Conservation (phyloP, 371 early-diverging fungal genomes). For the Mucor saturninus region DNA sequence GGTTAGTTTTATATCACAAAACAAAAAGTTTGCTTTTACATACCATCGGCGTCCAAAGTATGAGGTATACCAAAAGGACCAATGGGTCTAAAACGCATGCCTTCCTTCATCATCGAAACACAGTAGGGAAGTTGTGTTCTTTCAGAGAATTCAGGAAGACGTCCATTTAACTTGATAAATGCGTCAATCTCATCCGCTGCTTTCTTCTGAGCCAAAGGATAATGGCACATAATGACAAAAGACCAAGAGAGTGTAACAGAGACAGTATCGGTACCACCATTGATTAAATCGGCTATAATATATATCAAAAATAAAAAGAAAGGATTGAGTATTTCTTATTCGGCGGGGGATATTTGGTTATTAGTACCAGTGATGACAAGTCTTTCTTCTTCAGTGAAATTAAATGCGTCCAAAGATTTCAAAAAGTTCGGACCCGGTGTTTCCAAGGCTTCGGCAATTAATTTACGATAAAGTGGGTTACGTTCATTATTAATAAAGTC, state of each 20-base stretch:
- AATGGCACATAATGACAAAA: conserved; percentile 16
- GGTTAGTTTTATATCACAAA: too few relatives aligned
- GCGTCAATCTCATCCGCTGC: conserved; percentile 16
- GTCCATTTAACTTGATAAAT: conserved; percentile 3
- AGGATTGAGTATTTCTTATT: too few relatives aligned
- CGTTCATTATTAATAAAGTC: conserved; percentile 5
- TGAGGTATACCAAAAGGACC: conserved; percentile 20
- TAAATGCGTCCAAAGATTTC: conserved; percentile 5
- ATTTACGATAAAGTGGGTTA: conserved; percentile 3
- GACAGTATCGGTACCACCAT: conserved; percentile 23
- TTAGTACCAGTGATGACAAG: conserved; percentile 10
- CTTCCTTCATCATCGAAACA: conserved; percentile 19
- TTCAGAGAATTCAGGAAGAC: conserved; percentile 7
- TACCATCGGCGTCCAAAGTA: background rate
- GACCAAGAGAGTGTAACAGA: conserved; percentile 12
- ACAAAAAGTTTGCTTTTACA: background rate
- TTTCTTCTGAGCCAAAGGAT: conserved; percentile 16
- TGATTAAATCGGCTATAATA: conserved; percentile 13
- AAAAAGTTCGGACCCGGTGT: background rate
- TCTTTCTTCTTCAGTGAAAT: conserved; percentile 1
- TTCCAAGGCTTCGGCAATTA: conserved; percentile 8
- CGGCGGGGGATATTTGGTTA: too few relatives aligned
- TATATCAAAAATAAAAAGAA: background rate
- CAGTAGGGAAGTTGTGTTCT: conserved; percentile 11
- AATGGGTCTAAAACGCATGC: conserved; percentile 14